phyloP scores from a whole-genome alignment of 164 flowering plant genomes.

The Pachysandra terminalis region DNA sequence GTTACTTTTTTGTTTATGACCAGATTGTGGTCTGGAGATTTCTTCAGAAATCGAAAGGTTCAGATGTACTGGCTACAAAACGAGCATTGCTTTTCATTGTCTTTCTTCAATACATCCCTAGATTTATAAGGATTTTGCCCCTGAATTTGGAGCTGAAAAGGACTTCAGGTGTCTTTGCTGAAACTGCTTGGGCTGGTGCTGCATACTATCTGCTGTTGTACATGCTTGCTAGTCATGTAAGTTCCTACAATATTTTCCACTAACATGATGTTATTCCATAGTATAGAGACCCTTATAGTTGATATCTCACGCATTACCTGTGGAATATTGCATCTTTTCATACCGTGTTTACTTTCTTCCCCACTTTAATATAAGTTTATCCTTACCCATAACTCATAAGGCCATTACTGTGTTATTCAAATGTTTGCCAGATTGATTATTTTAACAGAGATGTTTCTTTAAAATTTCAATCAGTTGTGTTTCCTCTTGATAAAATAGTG shows the following conservation, averaged over 20 bases:
- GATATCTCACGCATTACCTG: slow-evolving; percentile 2
- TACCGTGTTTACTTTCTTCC: not conserved
- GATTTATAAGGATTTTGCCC: slow-evolving; percentile 70
- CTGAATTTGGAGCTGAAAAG: slow-evolving; percentile 82
- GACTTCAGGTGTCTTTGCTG: slow-evolving; percentile 93
- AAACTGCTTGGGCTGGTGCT: slow-evolving; percentile 99
- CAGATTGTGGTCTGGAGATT: slow-evolving; percentile 85
- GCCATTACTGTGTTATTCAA: not conserved
- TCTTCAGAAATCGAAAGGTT: slow-evolving; percentile 64
- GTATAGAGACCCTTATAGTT: not conserved
- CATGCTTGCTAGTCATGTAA: slow-evolving; percentile 99
- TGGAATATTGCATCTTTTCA: not conserved
- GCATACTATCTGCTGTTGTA: slow-evolving; percentile 83
- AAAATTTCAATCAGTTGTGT: not conserved
- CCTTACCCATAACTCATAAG: too few species aligned
- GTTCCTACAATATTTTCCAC: slow-evolving; percentile 11
- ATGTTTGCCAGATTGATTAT: not conserved
- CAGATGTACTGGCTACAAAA: slow-evolving; percentile 73
- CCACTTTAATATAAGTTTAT: too few species aligned
- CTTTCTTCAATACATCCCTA: slow-evolving; percentile 78
- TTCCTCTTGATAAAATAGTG: too few species aligned
- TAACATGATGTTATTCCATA: not conserved
- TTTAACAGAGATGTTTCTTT: not conserved
- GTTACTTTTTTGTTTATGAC: slow-evolving; percentile 13
- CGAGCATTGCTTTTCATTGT: slow-evolving; percentile 71